phyloP scores from a whole-genome alignment of 1,139 yeast genomes.

The Suhomyces kunorum region DNA sequence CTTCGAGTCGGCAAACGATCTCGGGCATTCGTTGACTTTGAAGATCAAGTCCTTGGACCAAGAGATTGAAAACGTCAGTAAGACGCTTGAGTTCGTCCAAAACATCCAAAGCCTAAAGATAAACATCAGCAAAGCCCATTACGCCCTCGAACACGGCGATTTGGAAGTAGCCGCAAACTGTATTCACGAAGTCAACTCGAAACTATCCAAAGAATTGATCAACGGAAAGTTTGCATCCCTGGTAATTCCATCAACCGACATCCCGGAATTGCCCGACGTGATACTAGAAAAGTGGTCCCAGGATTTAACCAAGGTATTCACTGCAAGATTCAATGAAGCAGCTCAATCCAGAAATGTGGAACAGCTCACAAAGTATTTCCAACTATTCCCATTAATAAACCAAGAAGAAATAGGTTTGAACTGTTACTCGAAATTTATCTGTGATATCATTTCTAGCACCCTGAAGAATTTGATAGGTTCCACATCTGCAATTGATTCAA shows the following conservation, averaged over 20 bases:
- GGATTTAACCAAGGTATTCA: constrained; percentile 58
- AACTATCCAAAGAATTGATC: constrained; percentile 54
- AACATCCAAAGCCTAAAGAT: constrained; percentile 64
- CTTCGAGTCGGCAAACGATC: constrained; percentile 60
- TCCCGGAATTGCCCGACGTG: constrained; percentile 77
- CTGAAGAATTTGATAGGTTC: constrained; percentile 60
- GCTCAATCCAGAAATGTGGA: constrained; percentile 66
- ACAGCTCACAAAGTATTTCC: constrained; percentile 74
- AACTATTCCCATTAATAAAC: constrained; percentile 83
- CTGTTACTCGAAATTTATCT: constrained; percentile 81
- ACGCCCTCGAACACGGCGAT: constrained; percentile 65
- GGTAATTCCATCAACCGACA: constrained; percentile 86
- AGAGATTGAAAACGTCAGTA: constrained; percentile 68
- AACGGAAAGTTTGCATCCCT: constrained; percentile 73
- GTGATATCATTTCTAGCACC: constrained; percentile 80
- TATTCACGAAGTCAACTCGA: constrained; percentile 51
- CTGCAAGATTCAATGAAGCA: constrained; percentile 66
- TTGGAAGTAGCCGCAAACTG: constrained; percentile 75
- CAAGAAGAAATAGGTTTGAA: constrained; percentile 71
- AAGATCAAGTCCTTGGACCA: constrained; percentile 69
- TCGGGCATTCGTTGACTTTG: constrained; percentile 67
- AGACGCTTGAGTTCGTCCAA: constrained; percentile 64
- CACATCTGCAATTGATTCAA: constrained; percentile 32
- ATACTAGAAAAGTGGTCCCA: constrained; percentile 60
- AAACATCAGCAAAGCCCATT: constrained; percentile 65